A percentile compares a stretch with the other conserved stretches of the same genome.
phyloP scores from a whole-genome alignment of 2,329 filamentous ascomycete genomes.

The Stromatinia cepivora region DNA sequence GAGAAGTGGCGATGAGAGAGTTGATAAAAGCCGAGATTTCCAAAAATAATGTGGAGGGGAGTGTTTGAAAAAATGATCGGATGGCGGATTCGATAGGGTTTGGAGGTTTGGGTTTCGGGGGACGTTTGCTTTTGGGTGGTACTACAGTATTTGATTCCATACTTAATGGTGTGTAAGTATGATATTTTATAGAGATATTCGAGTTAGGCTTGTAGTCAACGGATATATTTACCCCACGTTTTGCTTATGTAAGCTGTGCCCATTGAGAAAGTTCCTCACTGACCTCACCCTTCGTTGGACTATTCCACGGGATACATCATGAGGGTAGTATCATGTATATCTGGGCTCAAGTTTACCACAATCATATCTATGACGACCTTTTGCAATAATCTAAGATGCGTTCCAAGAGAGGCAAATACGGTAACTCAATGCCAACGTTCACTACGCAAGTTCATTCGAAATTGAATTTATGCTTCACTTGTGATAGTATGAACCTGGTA shows the following conservation, averaged over 20 bases:
- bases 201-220: neutral
- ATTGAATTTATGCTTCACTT: neutral
- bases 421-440: too few relatives aligned
- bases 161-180: too few relatives aligned
- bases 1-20: conserved; percentile 37
- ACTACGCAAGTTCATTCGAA: too few relatives aligned
- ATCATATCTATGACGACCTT: accelerated
- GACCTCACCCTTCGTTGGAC: neutral
- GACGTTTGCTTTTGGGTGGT: conserved; percentile 19
- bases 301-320: neutral
- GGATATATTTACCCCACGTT: conserved; percentile 1
- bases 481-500: neutral
- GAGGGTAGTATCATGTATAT: neutral
- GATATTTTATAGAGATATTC: neutral
- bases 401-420: neutral
- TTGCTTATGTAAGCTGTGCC: neutral
- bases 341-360: neutral
- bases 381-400: neutral
- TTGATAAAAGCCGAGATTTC: conserved; percentile 28
- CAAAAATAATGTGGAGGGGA: conserved; percentile 31
- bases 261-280: too few relatives aligned
- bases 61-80: conserved; percentile 41
- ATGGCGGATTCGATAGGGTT: conserved; percentile 45
- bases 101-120: conserved; percentile 39
- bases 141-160: neutral